Conservation (phyloP, 2,329 filamentous ascomycete genomes). For the Aspergillus fumigatus region DNA sequence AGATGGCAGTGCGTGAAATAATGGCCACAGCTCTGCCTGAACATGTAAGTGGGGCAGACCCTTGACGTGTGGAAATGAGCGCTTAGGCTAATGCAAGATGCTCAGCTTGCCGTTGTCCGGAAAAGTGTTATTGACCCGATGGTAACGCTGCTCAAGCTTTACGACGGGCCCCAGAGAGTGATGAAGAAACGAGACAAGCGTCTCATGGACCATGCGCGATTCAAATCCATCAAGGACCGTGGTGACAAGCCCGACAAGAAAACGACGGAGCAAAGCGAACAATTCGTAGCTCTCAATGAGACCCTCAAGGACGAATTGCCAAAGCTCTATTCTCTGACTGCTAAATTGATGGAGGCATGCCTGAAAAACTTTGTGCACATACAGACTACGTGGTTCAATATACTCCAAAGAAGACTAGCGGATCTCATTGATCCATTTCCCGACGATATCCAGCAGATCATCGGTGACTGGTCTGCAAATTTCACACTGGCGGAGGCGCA, state of each 20-base stretch:
- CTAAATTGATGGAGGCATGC: constrained; percentile 77
- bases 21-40: constrained; percentile 77
- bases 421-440: constrained; percentile 65
- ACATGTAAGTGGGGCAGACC: constrained; percentile 54
- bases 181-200: constrained; percentile 95
- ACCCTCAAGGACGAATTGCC: constrained; percentile 90
- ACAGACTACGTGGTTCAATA: constrained; percentile 75
- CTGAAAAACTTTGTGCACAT: constrained; percentile 79
- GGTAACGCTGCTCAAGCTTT: constrained; percentile 69
- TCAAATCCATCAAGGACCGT: constrained; percentile 68
- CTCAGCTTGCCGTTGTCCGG: constrained; percentile 60
- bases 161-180: constrained; percentile 77
- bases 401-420: constrained; percentile 79
- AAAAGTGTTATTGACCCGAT: constrained; percentile 83
- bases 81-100: constrained; percentile 1
- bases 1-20: constrained; percentile 79
- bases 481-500: constrained; percentile 71
- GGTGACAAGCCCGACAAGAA: constrained; percentile 87
- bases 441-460: constrained; percentile 67
- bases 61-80: not conserved
- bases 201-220: constrained; percentile 82
- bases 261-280: constrained; percentile 75
- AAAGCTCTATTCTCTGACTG: constrained; percentile 73
- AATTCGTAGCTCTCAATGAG: constrained; percentile 87
- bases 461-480: constrained; percentile 72